A percentile compares a stretch with the other conserved stretches of the same genome.
Conservation (phyloP, 2,329 filamentous ascomycete species). For the Cladosporium austrohemisphaericum region DNA sequence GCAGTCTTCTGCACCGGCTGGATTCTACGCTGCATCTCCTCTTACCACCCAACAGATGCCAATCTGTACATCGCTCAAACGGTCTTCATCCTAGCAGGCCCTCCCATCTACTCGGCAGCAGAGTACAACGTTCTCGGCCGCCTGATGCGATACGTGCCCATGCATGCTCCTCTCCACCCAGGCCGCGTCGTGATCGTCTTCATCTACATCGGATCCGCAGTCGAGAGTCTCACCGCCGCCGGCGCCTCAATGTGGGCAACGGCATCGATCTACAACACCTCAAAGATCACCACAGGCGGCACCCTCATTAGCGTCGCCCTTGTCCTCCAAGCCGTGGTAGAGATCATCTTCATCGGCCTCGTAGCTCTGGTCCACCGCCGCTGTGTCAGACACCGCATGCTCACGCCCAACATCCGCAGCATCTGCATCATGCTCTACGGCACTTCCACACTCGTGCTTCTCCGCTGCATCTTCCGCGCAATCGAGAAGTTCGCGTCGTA, state of each 20-base stretch:
- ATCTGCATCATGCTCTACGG: conserved; percentile 45
- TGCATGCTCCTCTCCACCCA: conserved; percentile 54
- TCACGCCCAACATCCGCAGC: conserved; percentile 40
- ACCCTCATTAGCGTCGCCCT: conserved; percentile 44
- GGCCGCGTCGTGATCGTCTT: conserved; percentile 56
- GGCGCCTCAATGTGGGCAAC: conserved; percentile 46
- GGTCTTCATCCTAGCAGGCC: conserved; percentile 36
- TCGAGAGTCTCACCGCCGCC: conserved; percentile 49
- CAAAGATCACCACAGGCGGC: conserved; percentile 12
- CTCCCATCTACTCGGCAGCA: conserved; percentile 55
- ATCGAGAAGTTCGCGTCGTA: conserved; percentile 43
- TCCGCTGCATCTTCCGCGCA: conserved; percentile 49
- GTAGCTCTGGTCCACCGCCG: conserved; percentile 45
- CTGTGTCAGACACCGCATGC: conserved; percentile 35
- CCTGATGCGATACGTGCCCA: conserved; percentile 57
- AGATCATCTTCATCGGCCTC: conserved; percentile 45
- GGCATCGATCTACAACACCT: conserved; percentile 16
- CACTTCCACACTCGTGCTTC: conserved; percentile 45
- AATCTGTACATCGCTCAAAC: conserved; percentile 46
- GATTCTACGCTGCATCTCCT: conserved; percentile 48
- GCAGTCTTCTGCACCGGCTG: conserved; percentile 47
- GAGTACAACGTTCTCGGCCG: conserved; percentile 59
- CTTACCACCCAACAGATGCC: conserved; percentile 47
- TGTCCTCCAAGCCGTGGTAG: conserved; percentile 46
- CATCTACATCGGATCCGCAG: conserved; percentile 47